Percentiles rank a stretch among this genome's conserved stretches.
phyloP scores from a whole-genome alignment of 495 filamentous ascomycete genomes.

The Penicillium paradoxum region DNA sequence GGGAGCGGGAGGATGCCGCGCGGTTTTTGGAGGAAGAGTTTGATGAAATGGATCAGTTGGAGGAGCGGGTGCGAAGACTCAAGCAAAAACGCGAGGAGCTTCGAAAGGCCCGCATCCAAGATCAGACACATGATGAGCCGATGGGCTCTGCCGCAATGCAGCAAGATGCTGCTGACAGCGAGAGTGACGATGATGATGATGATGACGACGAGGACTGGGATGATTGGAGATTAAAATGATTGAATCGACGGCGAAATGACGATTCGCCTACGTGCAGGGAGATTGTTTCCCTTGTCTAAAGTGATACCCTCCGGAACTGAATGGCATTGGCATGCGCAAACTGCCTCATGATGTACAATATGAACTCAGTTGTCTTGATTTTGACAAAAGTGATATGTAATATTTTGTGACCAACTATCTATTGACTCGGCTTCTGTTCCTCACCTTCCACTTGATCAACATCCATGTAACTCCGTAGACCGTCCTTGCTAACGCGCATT shows the following conservation, averaged over 20 bases:
- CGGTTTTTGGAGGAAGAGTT: conserved; percentile 81
- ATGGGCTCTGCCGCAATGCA: conserved; percentile 15
- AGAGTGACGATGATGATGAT: conserved; percentile 40
- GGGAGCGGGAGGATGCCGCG: conserved; percentile 80
- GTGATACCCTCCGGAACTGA: conserved; percentile 40
- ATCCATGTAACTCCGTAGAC: conserved; percentile 60
- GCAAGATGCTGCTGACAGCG: conserved; percentile 18
- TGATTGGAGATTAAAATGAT: conserved; percentile 61
- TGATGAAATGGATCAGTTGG: conserved; percentile 89
- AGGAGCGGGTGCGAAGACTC: conserved; percentile 69
- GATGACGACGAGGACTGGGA: conserved; percentile 56
- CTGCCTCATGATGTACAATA: conserved; percentile 16
- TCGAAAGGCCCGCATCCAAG: conserved; percentile 39
- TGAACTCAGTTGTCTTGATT: neutral
- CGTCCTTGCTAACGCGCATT: conserved; percentile 69
- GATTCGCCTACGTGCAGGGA: conserved; percentile 13
- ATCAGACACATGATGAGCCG: conserved; percentile 34
- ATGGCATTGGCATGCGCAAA: conserved; percentile 7
- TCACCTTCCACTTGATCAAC: conserved; percentile 20
- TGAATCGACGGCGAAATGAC: conserved; percentile 7
- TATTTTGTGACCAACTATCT: neutral
- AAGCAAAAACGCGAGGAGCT: conserved; percentile 65
- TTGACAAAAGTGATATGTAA: conserved; percentile 4
- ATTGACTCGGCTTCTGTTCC: conserved; percentile 7
- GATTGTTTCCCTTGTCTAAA: conserved; percentile 28